Evolutionary conservation across 2,329 filamentous ascomycete species (phyloP).

Genomic region (Exophiala sp.): DNA sequence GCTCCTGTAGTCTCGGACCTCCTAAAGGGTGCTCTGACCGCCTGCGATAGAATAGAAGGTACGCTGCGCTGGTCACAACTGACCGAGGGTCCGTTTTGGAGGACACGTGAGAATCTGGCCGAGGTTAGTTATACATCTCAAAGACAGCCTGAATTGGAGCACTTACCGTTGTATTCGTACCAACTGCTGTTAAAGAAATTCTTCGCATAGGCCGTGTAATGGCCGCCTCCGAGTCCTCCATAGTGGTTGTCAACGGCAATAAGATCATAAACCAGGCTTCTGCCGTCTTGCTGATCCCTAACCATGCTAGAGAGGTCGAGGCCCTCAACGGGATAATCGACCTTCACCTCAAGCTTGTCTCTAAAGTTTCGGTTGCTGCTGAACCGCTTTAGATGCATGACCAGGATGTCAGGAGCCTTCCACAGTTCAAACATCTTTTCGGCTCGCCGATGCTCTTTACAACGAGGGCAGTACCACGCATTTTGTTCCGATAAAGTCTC

Average conservation of each 20-base stretch:
- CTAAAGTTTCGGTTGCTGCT: constrained; percentile 74
- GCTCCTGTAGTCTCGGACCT: constrained; percentile 64
- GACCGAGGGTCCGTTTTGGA: constrained; percentile 54
- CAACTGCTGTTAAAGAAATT: constrained; percentile 85
- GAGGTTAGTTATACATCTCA: background rate
- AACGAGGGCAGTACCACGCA: constrained; percentile 94
- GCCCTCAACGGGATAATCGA: constrained; percentile 85
- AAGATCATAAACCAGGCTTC: constrained; percentile 80
- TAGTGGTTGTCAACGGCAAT: constrained; percentile 96
- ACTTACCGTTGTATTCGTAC: constrained; percentile 94
- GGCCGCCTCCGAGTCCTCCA: constrained; percentile 85
- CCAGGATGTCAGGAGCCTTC: constrained; percentile 91
- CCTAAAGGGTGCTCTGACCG: constrained; percentile 72
- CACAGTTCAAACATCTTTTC: constrained; percentile 96
- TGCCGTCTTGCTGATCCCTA: constrained; percentile 71
- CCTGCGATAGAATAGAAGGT: constrained; percentile 92
- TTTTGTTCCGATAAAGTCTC: constrained; percentile 93
- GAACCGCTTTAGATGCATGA: constrained; percentile 93
- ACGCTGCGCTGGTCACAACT: constrained; percentile 71
- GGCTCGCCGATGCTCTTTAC: constrained; percentile 86
- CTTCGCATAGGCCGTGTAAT: constrained; percentile 91
- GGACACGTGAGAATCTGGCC: constrained; percentile 68
- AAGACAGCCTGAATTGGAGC: background rate
- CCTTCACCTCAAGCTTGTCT: constrained; percentile 84
- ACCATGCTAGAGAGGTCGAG: constrained; percentile 77